Base-by-base conservation (phyloP, 1,284 basidiomycete species). In the Rugosomyces carneus region DNA sequence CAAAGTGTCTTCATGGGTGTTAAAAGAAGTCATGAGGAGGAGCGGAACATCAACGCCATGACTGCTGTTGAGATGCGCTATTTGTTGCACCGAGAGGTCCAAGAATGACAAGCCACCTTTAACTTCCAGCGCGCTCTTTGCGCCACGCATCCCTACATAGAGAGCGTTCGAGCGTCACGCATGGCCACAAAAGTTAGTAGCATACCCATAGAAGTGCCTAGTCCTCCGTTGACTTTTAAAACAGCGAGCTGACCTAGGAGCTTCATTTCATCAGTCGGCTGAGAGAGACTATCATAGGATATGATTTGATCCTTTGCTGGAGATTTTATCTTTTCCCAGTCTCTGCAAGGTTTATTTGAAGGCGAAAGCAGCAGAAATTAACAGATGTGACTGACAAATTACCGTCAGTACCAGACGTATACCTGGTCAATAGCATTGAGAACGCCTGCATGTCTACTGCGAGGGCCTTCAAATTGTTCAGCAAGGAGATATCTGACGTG, bases 1-100 rank as follows among this genome's bases (percentile, higher is more conserved):
- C 49, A 91, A 77, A 40, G 93, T 96, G 67, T 96, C 93, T 45
- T 95, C 92, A 65, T 95, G 94, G 42, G 96, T 98, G 78, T 97
- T 97, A 84, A 98, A 98, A 49, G 93, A 96, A 62, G 95, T 98
- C 94, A 99, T 98, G 64, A 98, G 84, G 70, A 98, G 93, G 64
- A 99, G 89, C 11, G 94, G 94, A 39, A 98, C 93, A 71, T 96
- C 81, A 56, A 83, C 82, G 44, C 72, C 72, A 60, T 71, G 67
- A 47, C 75, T 77, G 42, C 81, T 83, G 68, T 87, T 87, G 62
- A 87, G 76, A 57, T 84, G 81, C 61, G 97, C 93, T 59, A 99
- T 97, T 71, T 99, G 95, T 53, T 93, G 82, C 52, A 98, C 93
- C 42, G 87, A 91, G 47, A 99, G 76, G 69, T 99, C 95, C 57